A percentile compares a stretch with the other conserved stretches of the same genome.
Evolutionary conservation across 2,329 filamentous ascomycete genomes (phyloP).

Genomic region (Cladobotryum mycophilum): DNA sequence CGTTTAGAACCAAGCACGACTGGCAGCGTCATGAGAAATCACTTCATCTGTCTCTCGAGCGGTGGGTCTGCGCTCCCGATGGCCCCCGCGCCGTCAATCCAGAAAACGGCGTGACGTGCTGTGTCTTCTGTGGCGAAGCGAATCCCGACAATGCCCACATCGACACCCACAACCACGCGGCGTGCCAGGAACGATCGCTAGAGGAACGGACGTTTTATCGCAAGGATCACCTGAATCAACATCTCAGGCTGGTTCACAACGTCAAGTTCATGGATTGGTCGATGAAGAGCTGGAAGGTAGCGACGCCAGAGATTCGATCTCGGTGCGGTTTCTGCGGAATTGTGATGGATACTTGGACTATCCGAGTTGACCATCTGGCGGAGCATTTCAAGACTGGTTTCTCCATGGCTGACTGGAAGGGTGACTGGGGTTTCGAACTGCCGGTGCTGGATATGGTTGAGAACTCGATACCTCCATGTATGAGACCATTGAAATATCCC

Average conservation of each 20-base stretch:
- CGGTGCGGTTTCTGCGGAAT: constrained; percentile 61
- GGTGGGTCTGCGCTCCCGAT: constrained; percentile 58
- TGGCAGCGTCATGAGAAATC: constrained; percentile 68
- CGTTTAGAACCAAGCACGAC: constrained; percentile 62
- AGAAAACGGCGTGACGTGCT: constrained; percentile 50
- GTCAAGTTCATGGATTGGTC: constrained; percentile 58
- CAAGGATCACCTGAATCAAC: constrained; percentile 62
- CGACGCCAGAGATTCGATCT: constrained; percentile 55
- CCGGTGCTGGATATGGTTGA: constrained; percentile 57
- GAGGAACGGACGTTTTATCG: constrained; percentile 60
- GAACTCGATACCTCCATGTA: constrained; percentile 61
- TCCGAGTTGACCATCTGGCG: constrained; percentile 57
- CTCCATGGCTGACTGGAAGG: constrained; percentile 64
- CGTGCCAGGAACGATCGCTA: constrained; percentile 59
- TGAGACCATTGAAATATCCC: constrained; percentile 34
- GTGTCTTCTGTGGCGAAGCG: constrained; percentile 53
- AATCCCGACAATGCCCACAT: constrained; percentile 36
- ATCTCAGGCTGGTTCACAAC: constrained; percentile 56
- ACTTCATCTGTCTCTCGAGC: constrained; percentile 56
- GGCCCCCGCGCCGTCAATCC: constrained; percentile 51
- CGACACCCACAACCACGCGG: constrained; percentile 36
- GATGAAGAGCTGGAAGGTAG: constrained; percentile 58
- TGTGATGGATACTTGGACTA: constrained; percentile 55
- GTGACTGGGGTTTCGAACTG: constrained; percentile 61
- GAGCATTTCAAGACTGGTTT: constrained; percentile 62